Evolutionary conservation across 2,329 filamentous ascomycete genomes (phyloP), one percentile per base, ranked within the genome.

Genomic region (Thelonectria blattea): DNA sequence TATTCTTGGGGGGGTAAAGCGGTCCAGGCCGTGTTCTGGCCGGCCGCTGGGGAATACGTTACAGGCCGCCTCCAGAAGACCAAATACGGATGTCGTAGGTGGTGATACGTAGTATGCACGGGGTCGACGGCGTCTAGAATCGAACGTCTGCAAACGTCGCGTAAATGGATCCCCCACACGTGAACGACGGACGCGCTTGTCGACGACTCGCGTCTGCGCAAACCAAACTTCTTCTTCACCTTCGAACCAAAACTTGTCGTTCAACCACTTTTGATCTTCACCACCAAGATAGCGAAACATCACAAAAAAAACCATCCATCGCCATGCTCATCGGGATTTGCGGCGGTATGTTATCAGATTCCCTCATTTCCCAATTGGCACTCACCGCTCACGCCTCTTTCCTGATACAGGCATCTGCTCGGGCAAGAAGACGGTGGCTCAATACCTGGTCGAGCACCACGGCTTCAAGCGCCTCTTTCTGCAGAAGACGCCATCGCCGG

Each of bases 391-490:
- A 54, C 49, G 5, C 51, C 65, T 67, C 56, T 65, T 58, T 52
- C 20, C 49, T 43, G 20, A 17, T 18, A 22, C 72, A 95, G 93
- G 91, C 72, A 94, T 97, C 71, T 98, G 93, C 80, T 89, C 94
- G 50, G 95, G 95, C 71, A 98, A 97, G 80, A 89, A 88, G 73
- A 92, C 92, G 10, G 91, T 98, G 65, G 93, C 93, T 59, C 86
- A 91, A 56, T 97, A 96, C 74, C 86, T 99, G 9, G 86, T 93
- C 65, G 85, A 93, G 65, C 86, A 93, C 65, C 91, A 97, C 76
- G 88, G 86, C 62, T 99, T 98, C 78, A 87, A 85, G 62, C 86
- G 86, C 48, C 84, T 97, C 58, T 83, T 86, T 68, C 82, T 97
- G 30, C 61, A 69, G 57, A 56, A 60, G 48, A 56, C 61, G 30